phyloP scores from a whole-genome alignment of 441 rosid species.

The Hura crepitans region DNA sequence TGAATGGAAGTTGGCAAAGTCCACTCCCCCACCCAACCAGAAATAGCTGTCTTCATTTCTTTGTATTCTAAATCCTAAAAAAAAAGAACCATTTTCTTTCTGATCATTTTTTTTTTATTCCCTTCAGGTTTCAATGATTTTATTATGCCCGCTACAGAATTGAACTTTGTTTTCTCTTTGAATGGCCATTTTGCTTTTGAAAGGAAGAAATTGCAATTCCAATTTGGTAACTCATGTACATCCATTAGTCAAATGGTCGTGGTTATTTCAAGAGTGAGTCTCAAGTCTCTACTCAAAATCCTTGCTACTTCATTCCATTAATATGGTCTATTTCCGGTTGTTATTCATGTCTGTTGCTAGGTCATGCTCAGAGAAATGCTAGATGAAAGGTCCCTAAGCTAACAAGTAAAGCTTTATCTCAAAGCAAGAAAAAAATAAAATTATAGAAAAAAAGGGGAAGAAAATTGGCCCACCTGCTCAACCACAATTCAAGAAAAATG shows the following conservation, averaged over 20 bases:
- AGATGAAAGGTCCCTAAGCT: no score
- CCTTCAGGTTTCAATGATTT: constrained; percentile 7
- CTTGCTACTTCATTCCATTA: no score
- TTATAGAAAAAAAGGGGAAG: no score
- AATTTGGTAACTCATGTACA: background rate
- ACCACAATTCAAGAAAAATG: constrained; percentile 6
- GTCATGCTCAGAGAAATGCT: background rate
- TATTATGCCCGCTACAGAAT: background rate
- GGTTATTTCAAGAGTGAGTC: no score
- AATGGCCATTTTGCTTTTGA: background rate
- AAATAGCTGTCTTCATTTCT: background rate
- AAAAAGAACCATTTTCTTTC: constrained; percentile 1
- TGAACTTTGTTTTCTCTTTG: background rate
- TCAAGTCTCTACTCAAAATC: no score
- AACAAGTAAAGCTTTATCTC: no score
- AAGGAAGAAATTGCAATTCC: background rate
- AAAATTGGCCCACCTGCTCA: background rate
- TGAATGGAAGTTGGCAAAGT: constrained; percentile 4
- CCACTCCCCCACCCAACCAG: background rate
- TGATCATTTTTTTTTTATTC: background rate
- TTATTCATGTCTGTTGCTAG: background rate
- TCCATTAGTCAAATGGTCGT: background rate
- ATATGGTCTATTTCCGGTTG: background rate
- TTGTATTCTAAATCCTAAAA: background rate
- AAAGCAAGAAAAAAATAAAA: no score